Percentiles rank a stretch among this genome's conserved stretches.
Conservation (phyloP, 148 eudicot species). For the Camellia sinensis region DNA sequence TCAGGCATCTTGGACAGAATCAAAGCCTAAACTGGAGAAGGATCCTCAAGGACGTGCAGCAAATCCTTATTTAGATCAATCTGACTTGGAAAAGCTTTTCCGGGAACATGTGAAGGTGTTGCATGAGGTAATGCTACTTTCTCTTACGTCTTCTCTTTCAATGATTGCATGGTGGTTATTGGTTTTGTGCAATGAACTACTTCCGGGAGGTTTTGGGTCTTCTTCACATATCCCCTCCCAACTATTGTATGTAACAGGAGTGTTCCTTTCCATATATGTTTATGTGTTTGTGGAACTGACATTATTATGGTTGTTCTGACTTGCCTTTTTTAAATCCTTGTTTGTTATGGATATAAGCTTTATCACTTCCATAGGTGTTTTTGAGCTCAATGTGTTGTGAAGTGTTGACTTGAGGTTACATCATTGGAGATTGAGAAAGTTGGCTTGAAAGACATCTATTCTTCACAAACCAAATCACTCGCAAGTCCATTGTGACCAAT, state of each 20-base stretch:
- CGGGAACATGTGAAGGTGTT: slow-evolving; percentile 84
- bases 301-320: not conserved
- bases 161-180: not conserved
- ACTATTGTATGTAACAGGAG: not conserved
- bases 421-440: too few species aligned
- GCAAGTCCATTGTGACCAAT: too few species aligned
- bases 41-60: slow-evolving; percentile 95
- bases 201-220: not conserved
- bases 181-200: not conserved
- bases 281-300: not conserved
- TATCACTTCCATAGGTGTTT: too few species aligned
- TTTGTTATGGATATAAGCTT: not conserved
- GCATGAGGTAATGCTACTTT: slow-evolving; percentile 65
- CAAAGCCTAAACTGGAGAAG: slow-evolving; percentile 82
- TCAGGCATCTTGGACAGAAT: slow-evolving; percentile 94
- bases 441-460: too few species aligned
- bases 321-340: not conserved
- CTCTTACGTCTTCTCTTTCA: not conserved
- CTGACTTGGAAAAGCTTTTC: slow-evolving; percentile 90
- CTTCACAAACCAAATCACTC: too few species aligned
- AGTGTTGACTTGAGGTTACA: too few species aligned
- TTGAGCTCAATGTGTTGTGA: too few species aligned
- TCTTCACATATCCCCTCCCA: not conserved
- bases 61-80: slow-evolving; percentile 73
- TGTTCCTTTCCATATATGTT: not conserved